Evolutionary conservation across 768 basidiomycete genomes (phyloP), one percentile per base, ranked within the genome.

Genomic region (Clitopilus hobsonii): DNA sequence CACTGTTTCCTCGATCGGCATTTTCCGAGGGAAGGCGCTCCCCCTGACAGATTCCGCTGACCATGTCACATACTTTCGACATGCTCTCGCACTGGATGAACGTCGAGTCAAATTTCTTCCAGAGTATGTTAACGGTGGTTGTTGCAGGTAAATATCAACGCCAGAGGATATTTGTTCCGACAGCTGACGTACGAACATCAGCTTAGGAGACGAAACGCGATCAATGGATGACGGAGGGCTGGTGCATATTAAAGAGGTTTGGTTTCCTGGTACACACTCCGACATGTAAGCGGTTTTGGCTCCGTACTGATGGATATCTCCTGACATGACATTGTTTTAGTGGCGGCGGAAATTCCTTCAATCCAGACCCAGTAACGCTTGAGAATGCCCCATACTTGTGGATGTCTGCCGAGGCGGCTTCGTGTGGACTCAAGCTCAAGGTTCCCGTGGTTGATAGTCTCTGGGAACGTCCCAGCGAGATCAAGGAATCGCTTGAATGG

Each of bases 11-110:
- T 71, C 71, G 0, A 62, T 72, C 25, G 71, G 71, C 1, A 22
- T 72, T 23, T 49, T 54, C 2, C 59, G 68, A n/a, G 58, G 55
- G 0, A 51, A 58, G 25, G 52, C 49, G 0, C 55, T 65, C 5
- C 68, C 63, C 6, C 48, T 49, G 3, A 66, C 62, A 14, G 27
- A 62, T 38, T 60, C 59, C 0, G 63, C 63, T 61, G 25, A 50
- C 1, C 68, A 70, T 38, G 60, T 71, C 16, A 69, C 68, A 28
- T 65, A 59, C 49, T 69, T 72, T 49, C 67, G 71, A 4, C 71
- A 72, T 61, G 70, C 71, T 3, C 64, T 72, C 2, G 69, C 71
- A 8, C 59, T 72, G 13, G 71, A 72, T 38, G 71, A 72, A 49
- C 65, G 68, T 16, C 58, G 71, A 5, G 71, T 71, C 22, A 72